These are phyloP conservation scores for Millerozyma miso DNA, from an alignment of 805 yeast genomes.

Conservation along the genomic window DNA sequence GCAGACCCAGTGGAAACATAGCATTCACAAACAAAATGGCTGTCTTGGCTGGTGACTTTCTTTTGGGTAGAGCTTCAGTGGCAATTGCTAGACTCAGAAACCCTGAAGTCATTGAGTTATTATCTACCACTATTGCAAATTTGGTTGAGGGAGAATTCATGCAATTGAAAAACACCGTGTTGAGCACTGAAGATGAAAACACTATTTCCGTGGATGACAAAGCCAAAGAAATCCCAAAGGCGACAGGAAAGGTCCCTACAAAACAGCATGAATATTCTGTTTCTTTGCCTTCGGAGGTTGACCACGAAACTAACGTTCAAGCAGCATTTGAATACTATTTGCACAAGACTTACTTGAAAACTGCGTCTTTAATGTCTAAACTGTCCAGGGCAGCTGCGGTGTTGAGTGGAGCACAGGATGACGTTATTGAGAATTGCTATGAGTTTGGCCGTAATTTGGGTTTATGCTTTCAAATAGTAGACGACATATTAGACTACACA, in stretches of 20 bases:
- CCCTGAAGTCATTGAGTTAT: constrained; percentile 94
- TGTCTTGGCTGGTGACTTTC: constrained; percentile 91
- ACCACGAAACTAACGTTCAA: constrained; percentile 63
- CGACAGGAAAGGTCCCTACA: constrained; percentile 63
- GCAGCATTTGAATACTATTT: constrained; percentile 94
- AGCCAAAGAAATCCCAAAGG: constrained; percentile 43
- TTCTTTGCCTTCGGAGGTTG: constrained; percentile 32
- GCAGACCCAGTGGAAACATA: constrained; percentile 84
- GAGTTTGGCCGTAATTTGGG: constrained; percentile 92
- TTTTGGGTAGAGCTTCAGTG: constrained; percentile 93
- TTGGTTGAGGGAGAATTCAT: constrained; percentile 97
- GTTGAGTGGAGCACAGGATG: constrained; percentile 74
- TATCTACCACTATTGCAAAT: constrained; percentile 95
- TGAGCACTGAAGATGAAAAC: constrained; percentile 42
- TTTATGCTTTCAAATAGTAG: constrained; percentile 92
- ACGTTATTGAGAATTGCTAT: constrained; percentile 79
- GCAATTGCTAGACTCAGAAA: constrained; percentile 89
- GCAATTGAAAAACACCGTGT: constrained; percentile 93
- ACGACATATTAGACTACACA: constrained; percentile 93
- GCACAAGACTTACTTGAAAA: constrained; percentile 92
- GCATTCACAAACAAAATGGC: constrained; percentile 98
- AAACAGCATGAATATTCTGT: constrained; percentile 56
- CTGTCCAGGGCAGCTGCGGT: constrained; percentile 92
- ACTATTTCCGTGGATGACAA: constrained; percentile 47
- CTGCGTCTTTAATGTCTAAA: constrained; percentile 92